phyloP scores from a whole-genome alignment of 2,329 filamentous ascomycete species.

The Fusarium udum region DNA sequence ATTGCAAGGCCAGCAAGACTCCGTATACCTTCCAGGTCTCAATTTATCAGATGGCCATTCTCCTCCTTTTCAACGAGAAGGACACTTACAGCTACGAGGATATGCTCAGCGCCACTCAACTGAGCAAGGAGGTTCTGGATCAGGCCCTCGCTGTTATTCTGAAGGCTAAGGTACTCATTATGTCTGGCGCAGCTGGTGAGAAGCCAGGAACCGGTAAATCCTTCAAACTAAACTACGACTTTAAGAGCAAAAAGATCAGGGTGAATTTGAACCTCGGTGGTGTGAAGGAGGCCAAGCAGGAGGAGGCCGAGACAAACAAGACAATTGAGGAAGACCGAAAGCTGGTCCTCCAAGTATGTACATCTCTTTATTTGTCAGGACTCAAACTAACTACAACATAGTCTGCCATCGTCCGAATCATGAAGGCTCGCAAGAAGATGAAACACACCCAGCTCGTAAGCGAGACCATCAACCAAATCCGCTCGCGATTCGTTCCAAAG shows the following conservation, averaged over 20 bases:
- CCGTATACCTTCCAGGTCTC: constrained; percentile 98
- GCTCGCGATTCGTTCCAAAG: constrained; percentile 90
- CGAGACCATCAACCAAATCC: constrained; percentile 96
- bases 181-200: constrained; percentile 72
- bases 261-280: constrained; percentile 95
- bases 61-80: constrained; percentile 92
- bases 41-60: constrained; percentile 96
- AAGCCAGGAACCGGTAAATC: constrained; percentile 82
- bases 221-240: constrained; percentile 90
- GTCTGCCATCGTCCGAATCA: constrained; percentile 99
- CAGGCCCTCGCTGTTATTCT: constrained; percentile 86
- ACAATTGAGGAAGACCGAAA: constrained; percentile 99
- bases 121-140: constrained; percentile 85
- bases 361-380: not conserved
- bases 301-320: constrained; percentile 98
- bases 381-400: constrained; percentile 52
- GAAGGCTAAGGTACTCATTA: constrained; percentile 88
- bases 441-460: constrained; percentile 95
- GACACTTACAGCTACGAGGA: constrained; percentile 89
- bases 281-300: constrained; percentile 95
- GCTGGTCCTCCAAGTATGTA: constrained; percentile 90
- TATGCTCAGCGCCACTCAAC: constrained; percentile 81
- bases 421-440: constrained; percentile 99
- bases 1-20: constrained; percentile 87
- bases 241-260: constrained; percentile 98